A percentile compares a stretch with the other conserved stretches of the same genome.
These are phyloP conservation scores for Pichia norvegensis DNA, from an alignment of 1,139 yeast species.

Conservation along the genomic window DNA sequence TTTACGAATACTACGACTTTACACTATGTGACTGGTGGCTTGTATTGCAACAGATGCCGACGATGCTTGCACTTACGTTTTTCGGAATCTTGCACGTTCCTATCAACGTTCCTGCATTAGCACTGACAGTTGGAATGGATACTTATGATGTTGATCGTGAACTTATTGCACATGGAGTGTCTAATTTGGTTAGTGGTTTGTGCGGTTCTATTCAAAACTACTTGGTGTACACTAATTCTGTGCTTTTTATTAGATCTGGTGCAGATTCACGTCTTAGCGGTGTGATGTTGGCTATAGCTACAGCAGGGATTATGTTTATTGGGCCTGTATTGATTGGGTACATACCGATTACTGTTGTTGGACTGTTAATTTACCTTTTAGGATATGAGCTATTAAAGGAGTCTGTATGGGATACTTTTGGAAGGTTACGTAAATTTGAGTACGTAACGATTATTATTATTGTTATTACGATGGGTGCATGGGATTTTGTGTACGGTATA, in stretches of 20 bases:
- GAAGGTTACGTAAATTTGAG: conserved; percentile 67
- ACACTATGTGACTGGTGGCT: conserved; percentile 64
- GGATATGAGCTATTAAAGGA: conserved; percentile 88
- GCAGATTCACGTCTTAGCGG: conserved; percentile 90
- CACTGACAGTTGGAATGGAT: conserved; percentile 82
- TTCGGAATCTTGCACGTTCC: conserved; percentile 96
- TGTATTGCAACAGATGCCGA: conserved; percentile 65
- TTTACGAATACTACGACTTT: conserved; percentile 68
- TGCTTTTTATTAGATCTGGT: conserved; percentile 86
- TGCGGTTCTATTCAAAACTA: conserved; percentile 89
- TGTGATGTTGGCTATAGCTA: conserved; percentile 72
- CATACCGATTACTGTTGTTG: conserved; percentile 93
- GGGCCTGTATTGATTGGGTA: conserved; percentile 93
- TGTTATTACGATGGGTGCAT: conserved; percentile 88
- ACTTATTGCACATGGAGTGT: conserved; percentile 87
- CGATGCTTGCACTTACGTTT: conserved; percentile 91
- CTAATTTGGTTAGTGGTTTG: conserved; percentile 80
- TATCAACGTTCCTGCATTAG: conserved; percentile 93
- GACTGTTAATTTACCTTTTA: conserved; percentile 77
- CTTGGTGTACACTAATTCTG: conserved; percentile 88
- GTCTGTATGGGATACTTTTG: conserved; percentile 77
- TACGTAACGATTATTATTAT: conserved; percentile 77
- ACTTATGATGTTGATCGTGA: conserved; percentile 87
- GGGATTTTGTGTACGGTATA: conserved; percentile 91
- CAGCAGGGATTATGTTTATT: conserved; percentile 68